Percentiles rank a stretch among this genome's conserved stretches.
phyloP scores from a whole-genome alignment of 106 monocot genomes.

The Allium cepa region DNA sequence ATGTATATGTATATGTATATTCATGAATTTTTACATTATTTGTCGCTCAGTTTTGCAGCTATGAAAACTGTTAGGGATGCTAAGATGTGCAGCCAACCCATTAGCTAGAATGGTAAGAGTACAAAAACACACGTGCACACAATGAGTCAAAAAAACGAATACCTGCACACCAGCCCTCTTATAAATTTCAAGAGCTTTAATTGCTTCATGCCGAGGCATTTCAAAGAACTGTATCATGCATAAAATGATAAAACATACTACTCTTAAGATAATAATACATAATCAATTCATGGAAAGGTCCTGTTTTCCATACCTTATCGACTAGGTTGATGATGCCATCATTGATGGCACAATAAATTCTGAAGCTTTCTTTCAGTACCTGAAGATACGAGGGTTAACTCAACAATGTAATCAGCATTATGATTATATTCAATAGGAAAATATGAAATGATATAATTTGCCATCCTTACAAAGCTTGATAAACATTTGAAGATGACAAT shows the following conservation, averaged over 20 bases:
- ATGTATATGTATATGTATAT: too few relatives aligned
- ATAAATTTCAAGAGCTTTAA: constrained; percentile 92
- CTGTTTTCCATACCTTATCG: constrained; percentile 58
- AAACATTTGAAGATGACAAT: too few relatives aligned
- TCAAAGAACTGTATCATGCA: constrained; percentile 74
- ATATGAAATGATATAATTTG: too few relatives aligned
- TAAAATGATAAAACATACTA: neutral
- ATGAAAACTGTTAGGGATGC: too few relatives aligned
- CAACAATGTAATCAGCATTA: neutral
- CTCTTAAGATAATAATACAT: neutral
- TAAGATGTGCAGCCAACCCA: too few relatives aligned
- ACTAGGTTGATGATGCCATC: constrained; percentile 99
- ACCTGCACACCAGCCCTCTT: constrained; percentile 90
- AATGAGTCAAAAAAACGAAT: neutral
- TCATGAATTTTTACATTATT: too few relatives aligned
- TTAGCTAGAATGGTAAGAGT: neutral
- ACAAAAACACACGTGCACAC: neutral
- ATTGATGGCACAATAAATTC: constrained; percentile 94
- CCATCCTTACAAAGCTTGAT: too few relatives aligned
- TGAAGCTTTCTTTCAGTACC: constrained; percentile 98
- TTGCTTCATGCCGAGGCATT: constrained; percentile 94
- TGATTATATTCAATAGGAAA: too few relatives aligned
- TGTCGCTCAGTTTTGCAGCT: too few relatives aligned
- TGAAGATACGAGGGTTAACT: constrained; percentile 15
- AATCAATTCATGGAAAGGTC: neutral